These are phyloP conservation scores for Quercus dentata DNA, from an alignment of 306 rosid genomes.

Conservation along the genomic window DNA sequence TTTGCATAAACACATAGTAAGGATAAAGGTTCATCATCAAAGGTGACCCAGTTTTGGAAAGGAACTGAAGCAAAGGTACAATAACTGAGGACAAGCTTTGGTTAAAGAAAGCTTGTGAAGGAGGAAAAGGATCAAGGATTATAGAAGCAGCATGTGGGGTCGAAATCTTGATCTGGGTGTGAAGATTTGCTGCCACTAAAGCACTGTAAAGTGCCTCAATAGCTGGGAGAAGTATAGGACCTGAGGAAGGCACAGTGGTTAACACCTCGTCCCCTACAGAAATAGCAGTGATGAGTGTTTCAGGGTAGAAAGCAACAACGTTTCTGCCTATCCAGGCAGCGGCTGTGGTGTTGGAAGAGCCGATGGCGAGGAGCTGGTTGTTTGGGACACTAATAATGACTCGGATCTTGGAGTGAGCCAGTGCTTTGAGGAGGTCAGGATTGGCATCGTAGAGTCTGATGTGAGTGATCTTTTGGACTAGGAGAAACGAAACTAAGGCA, in stretches of 20 bases:
- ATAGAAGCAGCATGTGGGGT: slow-evolving; percentile 75
- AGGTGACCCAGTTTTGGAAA: slow-evolving; percentile 61
- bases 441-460: slow-evolving; percentile 75
- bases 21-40: slow-evolving; percentile 85
- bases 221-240: slow-evolving; percentile 70
- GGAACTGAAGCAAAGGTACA: slow-evolving; percentile 59
- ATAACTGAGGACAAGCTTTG: slow-evolving; percentile 42
- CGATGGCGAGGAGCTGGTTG: slow-evolving; percentile 82
- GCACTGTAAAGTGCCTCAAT: slow-evolving; percentile 61
- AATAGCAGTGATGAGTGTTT: slow-evolving; percentile 56
- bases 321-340: slow-evolving; percentile 64
- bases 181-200: slow-evolving; percentile 58
- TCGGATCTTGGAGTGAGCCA: slow-evolving; percentile 54
- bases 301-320: slow-evolving; percentile 61
- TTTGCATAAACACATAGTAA: slow-evolving; percentile 83
- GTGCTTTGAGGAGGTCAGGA: slow-evolving; percentile 65
- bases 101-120: slow-evolving; percentile 86
- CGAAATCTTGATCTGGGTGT: slow-evolving; percentile 50
- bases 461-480: slow-evolving; percentile 58
- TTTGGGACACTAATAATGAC: slow-evolving; percentile 76
- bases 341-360: slow-evolving; percentile 80
- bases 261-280: slow-evolving; percentile 86
- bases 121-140: slow-evolving; percentile 75
- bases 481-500: slow-evolving; percentile 52
- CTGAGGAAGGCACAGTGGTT: slow-evolving; percentile 64